Percentiles rank a stretch among this genome's conserved stretches.
Conservation (phyloP, 192 early-diverging fungal species). For the Linnemannia hyalina region DNA sequence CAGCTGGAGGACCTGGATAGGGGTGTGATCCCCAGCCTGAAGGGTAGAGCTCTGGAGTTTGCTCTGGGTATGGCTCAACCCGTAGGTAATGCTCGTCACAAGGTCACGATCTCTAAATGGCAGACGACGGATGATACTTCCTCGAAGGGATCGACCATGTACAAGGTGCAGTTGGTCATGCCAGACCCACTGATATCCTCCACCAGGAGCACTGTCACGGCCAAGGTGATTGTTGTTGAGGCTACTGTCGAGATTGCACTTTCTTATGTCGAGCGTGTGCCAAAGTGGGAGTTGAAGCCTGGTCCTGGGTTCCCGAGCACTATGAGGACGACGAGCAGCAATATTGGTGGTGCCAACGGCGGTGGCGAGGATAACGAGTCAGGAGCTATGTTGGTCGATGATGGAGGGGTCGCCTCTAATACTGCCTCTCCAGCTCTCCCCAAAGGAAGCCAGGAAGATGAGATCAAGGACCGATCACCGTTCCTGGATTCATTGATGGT, state of each 20-base stretch:
- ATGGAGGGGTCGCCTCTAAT: background rate
- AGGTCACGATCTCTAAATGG: constrained; percentile 19
- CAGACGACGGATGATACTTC: background rate
- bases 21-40: background rate
- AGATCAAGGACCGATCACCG: constrained; percentile 21
- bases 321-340: constrained; percentile 13
- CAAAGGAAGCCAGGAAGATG: background rate
- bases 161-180: constrained; percentile 23
- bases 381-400: background rate
- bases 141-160: constrained; percentile 11
- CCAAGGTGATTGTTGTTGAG: constrained; percentile 29
- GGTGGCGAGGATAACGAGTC: background rate
- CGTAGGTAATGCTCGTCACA: background rate
- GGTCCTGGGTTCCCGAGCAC: constrained; percentile 27
- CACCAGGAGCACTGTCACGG: constrained; percentile 5
- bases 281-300: constrained; percentile 28
- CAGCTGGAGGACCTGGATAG: constrained; percentile 27
- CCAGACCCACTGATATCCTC: constrained; percentile 10
- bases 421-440: background rate
- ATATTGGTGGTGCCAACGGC: background rate
- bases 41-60: background rate
- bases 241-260: constrained; percentile 31
- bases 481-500: constrained; percentile 30
- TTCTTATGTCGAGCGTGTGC: constrained; percentile 20
- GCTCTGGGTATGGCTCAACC: constrained; percentile 1